phyloP scores from a whole-genome alignment of 2,329 filamentous ascomycete genomes.

The Tolypocladium capitatum region DNA sequence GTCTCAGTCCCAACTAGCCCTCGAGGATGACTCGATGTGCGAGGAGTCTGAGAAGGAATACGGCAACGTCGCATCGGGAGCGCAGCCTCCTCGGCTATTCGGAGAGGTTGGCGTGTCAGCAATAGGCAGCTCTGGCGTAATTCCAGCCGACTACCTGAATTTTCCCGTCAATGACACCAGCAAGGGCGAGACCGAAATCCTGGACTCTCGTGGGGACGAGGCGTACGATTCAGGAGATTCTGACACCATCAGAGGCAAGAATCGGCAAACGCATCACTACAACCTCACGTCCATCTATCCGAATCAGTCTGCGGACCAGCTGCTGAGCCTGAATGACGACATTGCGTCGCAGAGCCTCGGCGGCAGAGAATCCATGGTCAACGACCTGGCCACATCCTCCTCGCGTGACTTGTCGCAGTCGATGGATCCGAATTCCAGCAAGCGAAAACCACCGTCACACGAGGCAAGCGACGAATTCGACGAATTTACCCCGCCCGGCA shows the following conservation, averaged over 20 bases:
- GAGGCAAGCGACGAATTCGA: slow-evolving; percentile 41
- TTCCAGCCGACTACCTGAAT: slow-evolving; percentile 35
- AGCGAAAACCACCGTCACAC: slow-evolving; percentile 36
- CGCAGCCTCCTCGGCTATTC: slow-evolving; percentile 31
- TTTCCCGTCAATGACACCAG: slow-evolving; percentile 29
- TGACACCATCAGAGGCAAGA: slow-evolving; percentile 13
- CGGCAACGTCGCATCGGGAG: slow-evolving; percentile 46
- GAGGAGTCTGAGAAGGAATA: slow-evolving; percentile 76
- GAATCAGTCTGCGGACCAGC: slow-evolving; percentile 31
- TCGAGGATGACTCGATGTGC: slow-evolving; percentile 27
- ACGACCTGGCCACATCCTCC: slow-evolving; percentile 10
- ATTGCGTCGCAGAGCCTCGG: slow-evolving; percentile 43
- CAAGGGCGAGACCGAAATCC: slow-evolving; percentile 25
- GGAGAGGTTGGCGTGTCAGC: slow-evolving; percentile 42
- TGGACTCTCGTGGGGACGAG: slow-evolving; percentile 28
- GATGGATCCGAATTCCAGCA: slow-evolving; percentile 34
- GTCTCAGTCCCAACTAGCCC: slow-evolving; percentile 37
- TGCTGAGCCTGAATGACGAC: slow-evolving; percentile 38
- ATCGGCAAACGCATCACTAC: slow-evolving; percentile 10
- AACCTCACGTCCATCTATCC: slow-evolving; percentile 25
- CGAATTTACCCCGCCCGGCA: slow-evolving; percentile 18
- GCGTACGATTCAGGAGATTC: slow-evolving; percentile 31
- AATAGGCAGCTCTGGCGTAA: slow-evolving; percentile 38
- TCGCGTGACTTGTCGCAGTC: slow-evolving; percentile 14
- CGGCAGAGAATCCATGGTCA: slow-evolving; percentile 23